Base-by-base conservation (phyloP, 73 alveolate genomes). In the Stentor roeselii region DNA sequence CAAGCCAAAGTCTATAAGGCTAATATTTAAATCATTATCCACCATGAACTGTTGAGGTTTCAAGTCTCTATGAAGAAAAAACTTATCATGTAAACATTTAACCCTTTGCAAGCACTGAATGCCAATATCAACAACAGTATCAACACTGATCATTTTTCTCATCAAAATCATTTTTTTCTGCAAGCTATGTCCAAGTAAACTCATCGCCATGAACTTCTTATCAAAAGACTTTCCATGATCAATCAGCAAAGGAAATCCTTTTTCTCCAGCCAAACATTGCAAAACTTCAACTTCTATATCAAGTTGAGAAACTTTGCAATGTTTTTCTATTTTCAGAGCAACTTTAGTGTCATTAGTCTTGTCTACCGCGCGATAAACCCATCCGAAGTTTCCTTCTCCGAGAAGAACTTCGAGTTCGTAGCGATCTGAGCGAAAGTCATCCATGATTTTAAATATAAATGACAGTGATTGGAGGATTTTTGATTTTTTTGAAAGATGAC, bases 1-100 rank as follows among this genome's bases (percentile, higher is more conserved):
- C 31, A 93, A 74, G 50, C 98, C 98, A 90, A 91, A 93, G 90
- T 91, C 96, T 34, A 87, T 87, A 3, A 87, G 35, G 41, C 14
- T 27, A 27, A 67, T 34, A 11, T 32, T 32, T 27, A 32, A 21
- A 2, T 2, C 37, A 21, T 21, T n/a, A 67, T 32, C 34, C 37
- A 67, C 34, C 37, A 67, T 14, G 37, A 67, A 67, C 34, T 67
- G 80, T n/a, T 32, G 80, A 67, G 80, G 80, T 32, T 67, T 67
- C n/a, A 67, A 21, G 34, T 67, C 80, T 67, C 80, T 67, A 67
- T 67, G 80, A 21, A 67, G 1, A 67, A 30, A 67, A 11, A 30
- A 67, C 37, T 67, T 30, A 67, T 67, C 37, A 67, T 67, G 80
- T 21, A 67, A 34, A 67, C 42, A 27, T 67, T 67, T 21, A 67